Conservation (phyloP, 495 filamentous ascomycete species). For the Geopyxis carbonaria region DNA sequence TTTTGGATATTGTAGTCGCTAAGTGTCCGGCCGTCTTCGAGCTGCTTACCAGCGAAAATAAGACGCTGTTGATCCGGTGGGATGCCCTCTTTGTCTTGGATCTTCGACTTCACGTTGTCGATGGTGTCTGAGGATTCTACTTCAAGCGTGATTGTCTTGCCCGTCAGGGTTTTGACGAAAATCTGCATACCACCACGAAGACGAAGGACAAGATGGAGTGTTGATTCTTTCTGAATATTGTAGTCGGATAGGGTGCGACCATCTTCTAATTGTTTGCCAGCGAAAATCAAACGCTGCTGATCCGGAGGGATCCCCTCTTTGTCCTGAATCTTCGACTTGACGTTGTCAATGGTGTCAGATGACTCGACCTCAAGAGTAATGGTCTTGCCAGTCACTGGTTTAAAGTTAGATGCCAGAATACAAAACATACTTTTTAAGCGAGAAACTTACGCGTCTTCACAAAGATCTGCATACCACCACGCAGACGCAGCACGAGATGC, state of each 20-base stretch:
- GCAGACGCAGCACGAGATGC: conserved; percentile 89
- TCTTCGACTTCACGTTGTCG: conserved; percentile 98
- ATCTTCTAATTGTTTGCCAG: conserved; percentile 41
- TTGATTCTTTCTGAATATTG: conserved; percentile 98
- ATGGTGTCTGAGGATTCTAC: conserved; percentile 96
- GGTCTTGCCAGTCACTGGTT: conserved; percentile 99
- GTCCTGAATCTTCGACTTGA: conserved; percentile 74
- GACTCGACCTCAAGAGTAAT: conserved; percentile 99
- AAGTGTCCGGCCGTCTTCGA: conserved; percentile 90
- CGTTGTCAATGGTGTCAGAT: conserved; percentile 98
- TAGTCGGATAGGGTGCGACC: conserved; percentile 89
- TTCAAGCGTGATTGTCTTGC: conserved; percentile 79
- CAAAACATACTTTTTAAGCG: conserved; percentile 36
- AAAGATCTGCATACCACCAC: conserved; percentile 97
- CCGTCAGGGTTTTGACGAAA: conserved; percentile 84
- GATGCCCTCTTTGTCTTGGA: conserved; percentile 98
- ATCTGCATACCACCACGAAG: conserved; percentile 97
- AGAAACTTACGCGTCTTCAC: conserved; percentile 45
- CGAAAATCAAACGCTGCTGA: conserved; percentile 35
- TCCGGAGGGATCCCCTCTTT: conserved; percentile 67
- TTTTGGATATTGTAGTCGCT: conserved; percentile 99
- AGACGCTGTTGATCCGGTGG: conserved; percentile 95
- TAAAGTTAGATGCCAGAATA: conserved; percentile 31
- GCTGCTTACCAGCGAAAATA: conserved; percentile 97
- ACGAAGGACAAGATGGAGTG: conserved; percentile 90